These are phyloP conservation scores for Neobulgaria alba DNA, from an alignment of 2,329 filamentous ascomycete genomes.

Conservation along the genomic window DNA sequence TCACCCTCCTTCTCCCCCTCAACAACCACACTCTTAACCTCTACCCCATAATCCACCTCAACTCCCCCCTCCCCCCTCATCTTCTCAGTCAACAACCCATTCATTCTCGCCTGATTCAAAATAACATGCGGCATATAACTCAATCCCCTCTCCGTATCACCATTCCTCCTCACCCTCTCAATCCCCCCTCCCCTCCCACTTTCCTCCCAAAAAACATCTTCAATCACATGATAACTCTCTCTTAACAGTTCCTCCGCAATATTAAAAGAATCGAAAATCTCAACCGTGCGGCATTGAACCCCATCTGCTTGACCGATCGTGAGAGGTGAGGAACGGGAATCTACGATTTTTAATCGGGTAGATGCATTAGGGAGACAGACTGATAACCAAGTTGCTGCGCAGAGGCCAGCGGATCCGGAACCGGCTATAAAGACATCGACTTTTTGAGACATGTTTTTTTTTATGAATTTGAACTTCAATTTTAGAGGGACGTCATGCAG, in stretches of 20 bases:
- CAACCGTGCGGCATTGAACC: slow-evolving; percentile 49
- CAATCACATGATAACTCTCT: too few relatives aligned
- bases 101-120: slow-evolving; percentile 62
- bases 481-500: too few relatives aligned
- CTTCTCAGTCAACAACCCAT: slow-evolving; percentile 54
- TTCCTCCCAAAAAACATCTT: slow-evolving; percentile 50
- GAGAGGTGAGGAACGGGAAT: slow-evolving; percentile 30
- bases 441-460: too few relatives aligned
- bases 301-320: slow-evolving; percentile 53
- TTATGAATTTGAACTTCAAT: too few relatives aligned
- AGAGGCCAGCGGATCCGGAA: too few relatives aligned
- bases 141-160: slow-evolving; percentile 46
- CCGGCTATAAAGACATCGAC: too few relatives aligned
- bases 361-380: slow-evolving; percentile 35
- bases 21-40: slow-evolving; percentile 46
- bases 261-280: slow-evolving; percentile 55
- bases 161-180: too few relatives aligned
- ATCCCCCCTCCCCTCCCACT: too few relatives aligned
- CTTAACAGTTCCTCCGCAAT: too few relatives aligned
- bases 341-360: too few relatives aligned
- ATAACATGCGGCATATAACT: slow-evolving; percentile 57
- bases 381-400: too few relatives aligned
- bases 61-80: slow-evolving; percentile 46
- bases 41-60: slow-evolving; percentile 48
- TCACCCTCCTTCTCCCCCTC: slow-evolving; percentile 41